Evolutionary conservation across 164 flowering plant species (phyloP).

Genomic region (Nymphaea colorata): DNA sequence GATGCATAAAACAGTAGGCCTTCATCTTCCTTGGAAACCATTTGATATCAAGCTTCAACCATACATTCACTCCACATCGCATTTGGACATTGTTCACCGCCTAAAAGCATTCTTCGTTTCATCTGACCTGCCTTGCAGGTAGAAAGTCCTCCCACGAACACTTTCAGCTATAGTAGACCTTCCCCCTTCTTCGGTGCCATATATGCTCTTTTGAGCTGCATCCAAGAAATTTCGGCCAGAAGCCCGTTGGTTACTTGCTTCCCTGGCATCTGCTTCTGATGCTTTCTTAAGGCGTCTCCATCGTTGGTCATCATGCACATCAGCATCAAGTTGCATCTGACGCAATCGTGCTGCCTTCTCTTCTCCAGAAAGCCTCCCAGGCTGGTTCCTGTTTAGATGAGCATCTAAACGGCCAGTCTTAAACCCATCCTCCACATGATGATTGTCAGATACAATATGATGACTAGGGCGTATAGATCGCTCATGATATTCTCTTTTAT

Average conservation of each 20-base stretch:
- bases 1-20: no score
- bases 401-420: background rate
- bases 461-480: background rate
- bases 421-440: background rate
- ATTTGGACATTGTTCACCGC: conserved; percentile 23
- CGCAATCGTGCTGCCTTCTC: conserved; percentile 78
- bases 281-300: conserved; percentile 87
- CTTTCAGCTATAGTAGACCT: conserved; percentile 85
- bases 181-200: conserved; percentile 89
- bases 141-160: conserved; percentile 69
- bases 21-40: background rate
- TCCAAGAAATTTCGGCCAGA: conserved; percentile 55
- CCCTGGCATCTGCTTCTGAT: conserved; percentile 63
- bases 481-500: background rate
- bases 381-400: background rate
- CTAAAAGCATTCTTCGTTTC: conserved; percentile 70
- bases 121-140: conserved; percentile 46
- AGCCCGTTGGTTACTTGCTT: conserved; percentile 22
- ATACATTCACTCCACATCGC: background rate
- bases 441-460: background rate
- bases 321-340: conserved; percentile 88
- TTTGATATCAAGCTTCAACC: background rate
- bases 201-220: conserved; percentile 56
- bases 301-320: conserved; percentile 77
- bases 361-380: conserved; percentile 58